Base-by-base conservation (phyloP, 2,329 filamentous ascomycete genomes). In the Lecanicillium sp. region DNA sequence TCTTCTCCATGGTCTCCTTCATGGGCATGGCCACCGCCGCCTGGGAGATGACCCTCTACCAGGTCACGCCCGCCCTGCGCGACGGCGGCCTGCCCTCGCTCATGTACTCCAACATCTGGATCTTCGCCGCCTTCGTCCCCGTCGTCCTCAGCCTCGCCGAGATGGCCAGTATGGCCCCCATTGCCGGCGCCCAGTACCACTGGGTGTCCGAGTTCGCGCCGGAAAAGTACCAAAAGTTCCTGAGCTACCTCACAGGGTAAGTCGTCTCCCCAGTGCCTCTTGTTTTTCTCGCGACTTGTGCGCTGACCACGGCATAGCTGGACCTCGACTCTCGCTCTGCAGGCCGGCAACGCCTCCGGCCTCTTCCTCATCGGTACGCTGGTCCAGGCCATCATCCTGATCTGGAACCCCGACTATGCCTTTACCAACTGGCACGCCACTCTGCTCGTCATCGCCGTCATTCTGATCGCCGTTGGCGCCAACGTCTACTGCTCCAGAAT, bases 301-400 rank as follows among this genome's bases (percentile, higher is more conserved):
- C 30, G 10, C 44, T 41, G 40, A 46, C 50, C 2, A 10, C 8
- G 11, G 9, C 12, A 17, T 29, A 54, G 51, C 26, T 54, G 52
- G 52, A 53, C 46, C 4, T 53, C 49, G 3, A 49, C 51, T 11
- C 45, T 54, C 24, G 52, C 52, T 7, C 46, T 47, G 35, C 52
- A 54, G 24, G 51, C 51, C 4, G 52, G 52, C 20, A 52, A 53
- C 17, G 51, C 48, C 4, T 37, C 44, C 8, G 51, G 52, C 15
- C 12, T 51, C 5, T 49, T 53, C n/a, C 30, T 51, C 23, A 46
- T 48, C 11, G 52, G 48, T 8, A 51, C 52, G 2, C 36, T 54
- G 7, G 45, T 53, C 11, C 52, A 52, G 33, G 33, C 45, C 23
- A 53, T 50, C 4, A 51, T 54, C 14, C 44, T 44, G 14, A 41